Evolutionary conservation across 2,329 filamentous ascomycete genomes (phyloP), one percentile per base, ranked within the genome.

Genomic region (Chlorencoelia australis): DNA sequence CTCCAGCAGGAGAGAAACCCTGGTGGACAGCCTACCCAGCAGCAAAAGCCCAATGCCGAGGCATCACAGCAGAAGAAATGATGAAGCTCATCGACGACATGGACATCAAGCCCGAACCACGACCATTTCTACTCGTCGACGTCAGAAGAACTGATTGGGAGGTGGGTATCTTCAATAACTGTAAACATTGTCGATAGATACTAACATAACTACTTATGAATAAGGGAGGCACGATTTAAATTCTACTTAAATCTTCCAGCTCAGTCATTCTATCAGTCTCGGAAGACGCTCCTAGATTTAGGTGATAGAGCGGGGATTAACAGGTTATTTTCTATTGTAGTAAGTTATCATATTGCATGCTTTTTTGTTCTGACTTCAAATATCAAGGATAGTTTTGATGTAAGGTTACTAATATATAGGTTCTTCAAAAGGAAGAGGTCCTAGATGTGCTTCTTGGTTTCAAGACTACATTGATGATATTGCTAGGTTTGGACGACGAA

Each of bases 161-260:
- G 49, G 60, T 62, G 51, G 28, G 53, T 30, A 15, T 24, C 15
- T 29, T 30, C 19, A 9, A 4, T 19, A 11, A n/a, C 14, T 15
- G 14, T 5, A 35, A 16, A 30, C 29, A 27, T 21, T 19, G 8
- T 25, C 7, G 7, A 15, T 21, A 6, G 16, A 14, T 17, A 26
- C 33, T 40, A 15, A 36, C 19, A 17, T 33, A 2, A n/a, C n/a
- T n/a, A n/a, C 16, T 4, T 15, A 19, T 11, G 8, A 5, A 1
- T 30, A 36, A 67, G 67, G 76, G 77, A 17, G 76, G 75, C 26
- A 78, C 73, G 0, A 69, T 81, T 37, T 58, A 59, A 7, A 67
- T 65, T 2, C 75, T 74, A 1, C 60, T 80, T 43, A n/a, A 74
- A 75, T 44, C 57, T 75, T 10, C 70, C 71, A 1, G 70, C 71